Evolutionary conservation across 2,329 filamentous ascomycete genomes (phyloP).

Genomic region (Ophiostoma piceae): DNA sequence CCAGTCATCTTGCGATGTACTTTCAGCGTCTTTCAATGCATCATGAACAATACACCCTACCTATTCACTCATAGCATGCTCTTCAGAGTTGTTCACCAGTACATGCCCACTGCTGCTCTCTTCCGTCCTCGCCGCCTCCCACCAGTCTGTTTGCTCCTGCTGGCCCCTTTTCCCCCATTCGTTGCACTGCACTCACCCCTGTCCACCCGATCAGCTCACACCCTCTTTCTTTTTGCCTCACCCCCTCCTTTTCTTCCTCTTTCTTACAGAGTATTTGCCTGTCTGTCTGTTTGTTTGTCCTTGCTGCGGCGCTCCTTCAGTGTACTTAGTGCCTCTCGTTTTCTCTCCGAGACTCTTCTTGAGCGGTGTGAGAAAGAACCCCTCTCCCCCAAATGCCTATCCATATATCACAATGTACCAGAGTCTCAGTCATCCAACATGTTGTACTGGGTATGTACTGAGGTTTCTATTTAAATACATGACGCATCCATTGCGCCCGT

Average conservation of each 20-base stretch:
- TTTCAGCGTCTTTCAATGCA: background rate
- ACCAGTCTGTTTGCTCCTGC: slow-evolving; percentile 8
- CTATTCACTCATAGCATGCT: no score
- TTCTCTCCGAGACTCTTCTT: background rate
- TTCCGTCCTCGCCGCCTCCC: background rate
- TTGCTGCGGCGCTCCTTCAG: background rate
- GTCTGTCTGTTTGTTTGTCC: background rate
- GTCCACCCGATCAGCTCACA: background rate
- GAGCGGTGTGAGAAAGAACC: slow-evolving; percentile 6
- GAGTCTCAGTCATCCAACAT: background rate
- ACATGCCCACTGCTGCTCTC: background rate
- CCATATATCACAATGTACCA: background rate
- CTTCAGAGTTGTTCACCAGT: no score
- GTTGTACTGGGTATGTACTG: background rate
- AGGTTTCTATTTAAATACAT: no score
- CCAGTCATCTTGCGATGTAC: no score
- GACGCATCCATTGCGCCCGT: background rate
- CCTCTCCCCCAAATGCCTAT: background rate
- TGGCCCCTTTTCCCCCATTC: background rate
- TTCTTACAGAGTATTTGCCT: background rate
- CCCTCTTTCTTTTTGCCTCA: slow-evolving; percentile 13
- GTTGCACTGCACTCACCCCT: slow-evolving; percentile 3
- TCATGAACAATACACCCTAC: background rate
- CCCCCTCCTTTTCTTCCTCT: background rate
- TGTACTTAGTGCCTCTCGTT: background rate